Percentiles rank a stretch among this genome's conserved stretches.
phyloP scores from a whole-genome alignment of 2,329 filamentous ascomycete genomes.

The Aspergillus glaucus region DNA sequence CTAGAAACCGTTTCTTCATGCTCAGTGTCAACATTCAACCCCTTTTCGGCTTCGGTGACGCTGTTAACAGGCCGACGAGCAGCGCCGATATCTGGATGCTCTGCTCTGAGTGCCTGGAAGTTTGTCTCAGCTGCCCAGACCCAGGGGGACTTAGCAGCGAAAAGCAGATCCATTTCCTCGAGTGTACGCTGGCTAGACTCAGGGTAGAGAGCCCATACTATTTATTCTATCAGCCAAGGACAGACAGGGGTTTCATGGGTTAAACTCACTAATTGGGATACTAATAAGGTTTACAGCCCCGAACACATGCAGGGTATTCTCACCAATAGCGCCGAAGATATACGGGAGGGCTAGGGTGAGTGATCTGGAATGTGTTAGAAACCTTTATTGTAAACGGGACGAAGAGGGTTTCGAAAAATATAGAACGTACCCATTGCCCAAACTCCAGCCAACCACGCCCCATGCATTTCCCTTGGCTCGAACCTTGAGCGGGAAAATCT shows the following conservation, averaged over 20 bases:
- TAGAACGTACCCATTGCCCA: conserved; percentile 60
- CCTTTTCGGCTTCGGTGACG: no score
- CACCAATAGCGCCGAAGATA: conserved; percentile 59
- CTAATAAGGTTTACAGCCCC: conserved; percentile 59
- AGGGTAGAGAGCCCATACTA: conserved; percentile 68
- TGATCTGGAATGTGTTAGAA: conserved; percentile 3
- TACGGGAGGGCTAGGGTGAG: conserved; percentile 48
- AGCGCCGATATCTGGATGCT: conserved; percentile 42
- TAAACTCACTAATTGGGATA: conserved; percentile 40
- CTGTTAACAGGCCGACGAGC: no score
- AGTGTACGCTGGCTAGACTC: conserved; percentile 68
- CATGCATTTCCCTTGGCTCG: conserved; percentile 69
- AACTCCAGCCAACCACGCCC: conserved; percentile 69
- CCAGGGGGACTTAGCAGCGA: conserved; percentile 62
- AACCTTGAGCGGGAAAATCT: conserved; percentile 66
- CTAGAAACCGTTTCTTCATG: no score
- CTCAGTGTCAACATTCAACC: no score
- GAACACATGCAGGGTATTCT: conserved; percentile 70
- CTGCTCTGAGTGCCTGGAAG: conserved; percentile 56
- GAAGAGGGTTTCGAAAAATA: conserved; percentile 13
- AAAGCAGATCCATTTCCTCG: conserved; percentile 69
- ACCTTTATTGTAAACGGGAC: neutral
- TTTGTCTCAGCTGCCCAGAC: conserved; percentile 64
- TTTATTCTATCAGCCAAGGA: conserved; percentile 13
- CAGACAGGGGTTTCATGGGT: no score